Evolutionary conservation across 1,284 basidiomycete genomes (phyloP).

Genomic region (Leccinum pallidistipes): DNA sequence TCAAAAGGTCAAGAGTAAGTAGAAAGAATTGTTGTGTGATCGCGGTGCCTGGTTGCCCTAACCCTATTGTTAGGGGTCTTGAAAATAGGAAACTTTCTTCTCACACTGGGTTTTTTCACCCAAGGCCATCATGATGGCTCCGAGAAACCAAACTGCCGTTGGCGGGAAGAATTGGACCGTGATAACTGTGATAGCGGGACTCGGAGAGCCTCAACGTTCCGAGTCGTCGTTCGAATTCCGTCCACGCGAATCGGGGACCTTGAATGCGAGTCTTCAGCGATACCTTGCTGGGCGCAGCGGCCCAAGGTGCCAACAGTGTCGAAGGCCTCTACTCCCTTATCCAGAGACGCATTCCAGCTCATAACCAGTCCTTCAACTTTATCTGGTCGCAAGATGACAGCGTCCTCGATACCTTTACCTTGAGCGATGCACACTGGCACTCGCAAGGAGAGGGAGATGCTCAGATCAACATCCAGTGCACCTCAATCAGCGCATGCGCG

Average conservation of each 20-base stretch:
- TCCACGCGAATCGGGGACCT: not conserved
- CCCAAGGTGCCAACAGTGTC: not conserved
- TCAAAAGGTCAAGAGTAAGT: no score
- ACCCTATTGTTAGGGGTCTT: no score
- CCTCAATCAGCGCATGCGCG: constrained; percentile 22
- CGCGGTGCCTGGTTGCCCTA: no score
- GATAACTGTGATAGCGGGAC: not conserved
- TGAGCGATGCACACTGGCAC: constrained; percentile 18
- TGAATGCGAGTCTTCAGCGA: not conserved
- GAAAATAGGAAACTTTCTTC: no score
- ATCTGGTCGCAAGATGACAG: constrained; percentile 7
- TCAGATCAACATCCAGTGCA: not conserved
- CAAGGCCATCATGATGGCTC: no score
- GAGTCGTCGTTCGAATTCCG: not conserved
- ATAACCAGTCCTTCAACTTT: constrained; percentile 26
- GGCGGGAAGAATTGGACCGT: not conserved
- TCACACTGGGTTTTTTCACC: no score
- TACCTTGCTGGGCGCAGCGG: not conserved
- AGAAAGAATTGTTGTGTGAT: no score
- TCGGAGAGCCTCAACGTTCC: not conserved
- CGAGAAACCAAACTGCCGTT: no score
- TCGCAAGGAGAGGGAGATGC: not conserved
- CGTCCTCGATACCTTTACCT: constrained; percentile 25
- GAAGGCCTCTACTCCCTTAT: constrained; percentile 25
- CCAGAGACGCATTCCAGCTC: constrained; percentile 26